Base-by-base conservation (phyloP, 805 yeast genomes). In the Naumovozyma castellii region DNA sequence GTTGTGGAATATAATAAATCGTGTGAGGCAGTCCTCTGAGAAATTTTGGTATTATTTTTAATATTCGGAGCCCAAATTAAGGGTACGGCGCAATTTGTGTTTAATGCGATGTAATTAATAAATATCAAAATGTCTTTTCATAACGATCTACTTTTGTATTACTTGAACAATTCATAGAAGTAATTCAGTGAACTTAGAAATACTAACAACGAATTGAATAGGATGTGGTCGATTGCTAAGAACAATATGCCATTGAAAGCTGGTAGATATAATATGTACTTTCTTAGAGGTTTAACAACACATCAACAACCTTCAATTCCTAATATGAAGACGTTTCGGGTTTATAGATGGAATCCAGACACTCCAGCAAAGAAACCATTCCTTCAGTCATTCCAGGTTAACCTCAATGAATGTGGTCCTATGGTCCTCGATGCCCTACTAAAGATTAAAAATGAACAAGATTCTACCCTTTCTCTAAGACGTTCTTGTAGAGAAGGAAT, bases 401-500 rank as follows among this genome's bases (percentile, higher is more conserved):
- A 92, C 64, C 75, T 92, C 63, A 82, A 87, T 68, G 69, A 80
- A 38, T 85, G 95, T 68, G 98, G 98, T 48, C 98, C 98, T 42
- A 92, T 92, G 98, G 83, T 92, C 38, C 72, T 92, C 58, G 98
- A 92, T 66, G 98, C 97, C 19, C 67, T 92, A 44, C 66, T 92
- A 50, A 88, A 88, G 68, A 87, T 92, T 67, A 92, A 92, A 68
- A 87, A 90, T 65, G 98, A 92, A 68, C 94, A 86, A 67, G 98
- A 92, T 64, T 66, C 97, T 35, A 84, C 97, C 25, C 76, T 92
- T 61, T 92, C 98, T 4, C 84, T 92, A 68, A 81, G 98, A 72
- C 81, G 98, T 68, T 87, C 97, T 34, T 92, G 98, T 71, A 86
- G 98, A 72, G 98, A 92, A 71, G 98, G 98, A 57, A 92, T 92